These are phyloP conservation scores for Ceratorhiza oryzae-sativae DNA, from an alignment of 1,284 basidiomycete genomes.

Conservation along the genomic window DNA sequence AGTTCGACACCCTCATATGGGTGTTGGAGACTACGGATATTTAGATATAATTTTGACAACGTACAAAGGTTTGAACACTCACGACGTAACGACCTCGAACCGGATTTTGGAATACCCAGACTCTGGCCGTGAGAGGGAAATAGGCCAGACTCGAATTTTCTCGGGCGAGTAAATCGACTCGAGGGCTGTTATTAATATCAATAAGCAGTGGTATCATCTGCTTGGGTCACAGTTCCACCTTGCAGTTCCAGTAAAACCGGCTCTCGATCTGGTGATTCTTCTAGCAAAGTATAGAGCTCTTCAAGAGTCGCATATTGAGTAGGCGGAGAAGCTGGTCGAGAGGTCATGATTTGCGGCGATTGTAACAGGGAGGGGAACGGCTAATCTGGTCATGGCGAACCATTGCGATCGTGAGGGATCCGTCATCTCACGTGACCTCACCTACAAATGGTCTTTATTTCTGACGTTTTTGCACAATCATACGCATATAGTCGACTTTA, in stretches of 20 bases:
- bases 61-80: neutral
- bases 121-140: slow-evolving; percentile 23
- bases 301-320: slow-evolving; percentile 28
- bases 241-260: slow-evolving; percentile 25
- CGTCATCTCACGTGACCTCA: neutral
- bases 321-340: slow-evolving; percentile 29
- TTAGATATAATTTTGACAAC: neutral
- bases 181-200: neutral
- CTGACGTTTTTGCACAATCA: neutral
- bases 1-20: slow-evolving; percentile 66
- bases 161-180: slow-evolving; percentile 35
- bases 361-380: neutral
- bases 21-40: slow-evolving; percentile 56
- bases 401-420: neutral
- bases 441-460: neutral
- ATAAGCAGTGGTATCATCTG: no score
- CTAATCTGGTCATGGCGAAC: slow-evolving; percentile 1
- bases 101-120: slow-evolving; percentile 19
- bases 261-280: slow-evolving; percentile 24
- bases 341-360: slow-evolving; percentile 13
- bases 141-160: slow-evolving; percentile 32
- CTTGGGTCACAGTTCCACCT: no score
- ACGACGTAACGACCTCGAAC: slow-evolving; percentile 28
- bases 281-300: slow-evolving; percentile 19
- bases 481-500: neutral